phyloP scores from a whole-genome alignment of 2,329 filamentous ascomycete genomes.

The Fusarium sp. region DNA sequence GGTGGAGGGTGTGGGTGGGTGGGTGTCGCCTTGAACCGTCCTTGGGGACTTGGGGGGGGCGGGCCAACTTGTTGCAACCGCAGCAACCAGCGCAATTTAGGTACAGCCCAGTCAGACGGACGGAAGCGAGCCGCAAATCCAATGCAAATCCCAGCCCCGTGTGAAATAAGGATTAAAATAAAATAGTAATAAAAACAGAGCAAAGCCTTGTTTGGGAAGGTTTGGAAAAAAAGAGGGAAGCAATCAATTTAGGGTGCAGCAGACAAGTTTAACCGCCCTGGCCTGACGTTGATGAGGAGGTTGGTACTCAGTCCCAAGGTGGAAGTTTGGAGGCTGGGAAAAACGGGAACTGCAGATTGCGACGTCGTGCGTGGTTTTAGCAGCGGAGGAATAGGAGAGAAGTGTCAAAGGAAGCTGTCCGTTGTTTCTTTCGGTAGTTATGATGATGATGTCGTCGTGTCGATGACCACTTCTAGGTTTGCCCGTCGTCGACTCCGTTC shows the following conservation, averaged over 20 bases:
- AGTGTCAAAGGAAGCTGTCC: constrained; percentile 13
- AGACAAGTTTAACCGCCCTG: constrained; percentile 6
- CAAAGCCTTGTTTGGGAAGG: background rate
- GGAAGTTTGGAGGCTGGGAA: constrained; percentile 27
- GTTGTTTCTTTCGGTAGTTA: constrained; percentile 5
- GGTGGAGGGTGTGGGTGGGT: constrained; percentile 29
- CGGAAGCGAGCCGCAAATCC: constrained; percentile 24
- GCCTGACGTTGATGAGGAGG: constrained; percentile 11
- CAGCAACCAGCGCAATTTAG: constrained; percentile 39
- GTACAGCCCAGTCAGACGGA: constrained; percentile 22
- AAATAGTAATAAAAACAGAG: background rate
- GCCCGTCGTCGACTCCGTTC: background rate
- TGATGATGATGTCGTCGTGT: background rate
- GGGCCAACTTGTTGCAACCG: constrained; percentile 42
- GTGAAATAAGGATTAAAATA: background rate
- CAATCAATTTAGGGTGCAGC: constrained; percentile 31
- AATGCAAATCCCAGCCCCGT: constrained; percentile 2
- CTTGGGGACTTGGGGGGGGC: constrained; percentile 1
- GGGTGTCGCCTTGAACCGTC: background rate
- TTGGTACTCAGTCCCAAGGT: constrained; percentile 5
- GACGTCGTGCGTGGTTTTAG: constrained; percentile 28
- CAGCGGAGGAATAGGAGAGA: constrained; percentile 1
- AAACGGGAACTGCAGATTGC: constrained; percentile 24
- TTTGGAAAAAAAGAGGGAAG: background rate
- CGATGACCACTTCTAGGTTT: background rate